phyloP scores from a whole-genome alignment of 257 asterid species.

The Pogostemon cablin region DNA sequence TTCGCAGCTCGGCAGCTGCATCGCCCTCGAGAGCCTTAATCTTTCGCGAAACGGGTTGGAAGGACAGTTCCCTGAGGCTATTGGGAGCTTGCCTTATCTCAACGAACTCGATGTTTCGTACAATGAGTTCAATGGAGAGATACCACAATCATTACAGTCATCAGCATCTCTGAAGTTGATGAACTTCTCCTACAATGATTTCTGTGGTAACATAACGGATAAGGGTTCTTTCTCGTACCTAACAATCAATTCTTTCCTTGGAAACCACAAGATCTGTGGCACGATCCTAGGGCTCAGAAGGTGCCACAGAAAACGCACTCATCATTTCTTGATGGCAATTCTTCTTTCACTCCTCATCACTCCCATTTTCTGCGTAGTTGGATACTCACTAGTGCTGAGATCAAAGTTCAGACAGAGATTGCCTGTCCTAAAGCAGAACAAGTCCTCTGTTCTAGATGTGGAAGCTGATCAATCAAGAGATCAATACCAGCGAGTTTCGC shows the following conservation, averaged over 20 bases:
- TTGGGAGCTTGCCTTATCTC: slow-evolving; percentile 64
- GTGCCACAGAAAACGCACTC: slow-evolving; percentile 46
- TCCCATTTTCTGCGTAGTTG: slow-evolving; percentile 61
- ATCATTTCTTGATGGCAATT: slow-evolving; percentile 58
- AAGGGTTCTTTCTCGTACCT: slow-evolving; percentile 58
- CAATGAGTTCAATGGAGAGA: slow-evolving; percentile 54
- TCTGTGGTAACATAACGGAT: slow-evolving; percentile 51
- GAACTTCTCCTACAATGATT: slow-evolving; percentile 67
- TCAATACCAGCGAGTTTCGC: slow-evolving; percentile 70
- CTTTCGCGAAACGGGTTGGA: slow-evolving; percentile 48
- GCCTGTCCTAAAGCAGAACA: slow-evolving; percentile 30
- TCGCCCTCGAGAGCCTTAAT: slow-evolving; percentile 68
- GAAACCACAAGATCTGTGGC: slow-evolving; percentile 63
- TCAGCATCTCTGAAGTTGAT: slow-evolving; percentile 51
- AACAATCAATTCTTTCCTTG: slow-evolving; percentile 52
- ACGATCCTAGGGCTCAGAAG: slow-evolving; percentile 46
- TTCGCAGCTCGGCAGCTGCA: slow-evolving; percentile 81
- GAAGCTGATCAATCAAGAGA: slow-evolving; percentile 34
- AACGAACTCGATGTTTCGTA: slow-evolving; percentile 60
- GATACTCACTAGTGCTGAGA: slow-evolving; percentile 47
- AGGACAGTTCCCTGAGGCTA: slow-evolving; percentile 57
- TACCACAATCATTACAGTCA: slow-evolving; percentile 50
- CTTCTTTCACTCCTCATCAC: slow-evolving; percentile 62
- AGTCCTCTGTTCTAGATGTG: slow-evolving; percentile 37
- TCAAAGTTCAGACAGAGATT: slow-evolving; percentile 44